Evolutionary conservation across 1,139 yeast genomes (phyloP).

Genomic region (Sugiyamaella grinbergsii): DNA sequence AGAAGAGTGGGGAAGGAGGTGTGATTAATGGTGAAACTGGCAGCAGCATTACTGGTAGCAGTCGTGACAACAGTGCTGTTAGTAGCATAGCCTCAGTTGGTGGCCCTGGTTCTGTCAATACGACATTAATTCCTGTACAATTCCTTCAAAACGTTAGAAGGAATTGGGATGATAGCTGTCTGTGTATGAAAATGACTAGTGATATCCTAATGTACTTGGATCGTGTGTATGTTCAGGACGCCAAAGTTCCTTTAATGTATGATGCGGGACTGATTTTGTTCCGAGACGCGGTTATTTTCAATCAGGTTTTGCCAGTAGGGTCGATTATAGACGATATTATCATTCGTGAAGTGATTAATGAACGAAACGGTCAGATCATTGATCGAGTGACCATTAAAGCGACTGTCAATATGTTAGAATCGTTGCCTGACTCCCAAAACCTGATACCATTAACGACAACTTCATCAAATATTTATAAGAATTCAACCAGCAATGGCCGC

Average conservation of each 20-base stretch:
- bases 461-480: not conserved
- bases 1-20: conserved; percentile 1
- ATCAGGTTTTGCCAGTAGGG: conserved; percentile 55
- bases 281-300: conserved; percentile 48
- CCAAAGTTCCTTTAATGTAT: conserved; percentile 64
- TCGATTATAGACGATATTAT: conserved; percentile 52
- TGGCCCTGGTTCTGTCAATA: not conserved
- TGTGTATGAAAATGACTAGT: conserved; percentile 76
- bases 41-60: not conserved
- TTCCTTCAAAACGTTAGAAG: conserved; percentile 52
- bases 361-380: conserved; percentile 61
- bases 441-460: not conserved
- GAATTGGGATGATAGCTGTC: conserved; percentile 76
- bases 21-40: not conserved
- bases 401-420: conserved; percentile 71
- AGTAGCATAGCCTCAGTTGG: not conserved
- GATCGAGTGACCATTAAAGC: conserved; percentile 64
- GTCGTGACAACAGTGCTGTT: not conserved
- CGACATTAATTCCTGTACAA: conserved; percentile 23
- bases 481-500: not conserved
- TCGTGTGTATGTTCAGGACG: conserved; percentile 79
- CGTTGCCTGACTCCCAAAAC: conserved; percentile 44
- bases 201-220: conserved; percentile 87
- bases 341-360: conserved; percentile 59
- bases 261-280: conserved; percentile 74